Conservation (phyloP, 2,329 filamentous ascomycete genomes). For the Calonectria honghensis region DNA sequence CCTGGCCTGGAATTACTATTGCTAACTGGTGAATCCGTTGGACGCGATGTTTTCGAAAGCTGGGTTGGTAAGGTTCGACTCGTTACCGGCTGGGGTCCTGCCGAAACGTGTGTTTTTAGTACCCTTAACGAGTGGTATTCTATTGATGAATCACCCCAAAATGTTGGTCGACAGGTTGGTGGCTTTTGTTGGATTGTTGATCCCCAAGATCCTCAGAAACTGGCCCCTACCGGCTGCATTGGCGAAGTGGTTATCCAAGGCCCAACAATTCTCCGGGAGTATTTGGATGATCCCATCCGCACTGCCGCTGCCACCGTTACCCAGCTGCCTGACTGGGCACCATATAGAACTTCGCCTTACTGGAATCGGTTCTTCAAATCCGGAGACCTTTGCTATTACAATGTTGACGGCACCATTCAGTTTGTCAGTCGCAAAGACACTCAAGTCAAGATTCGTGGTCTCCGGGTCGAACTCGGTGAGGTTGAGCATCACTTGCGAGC, state of each 20-base stretch:
- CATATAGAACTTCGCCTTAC: neutral
- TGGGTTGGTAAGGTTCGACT: constrained; percentile 14
- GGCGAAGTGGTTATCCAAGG: constrained; percentile 23
- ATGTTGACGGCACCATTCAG: constrained; percentile 9
- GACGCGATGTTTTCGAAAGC: constrained; percentile 11
- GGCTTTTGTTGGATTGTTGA: constrained; percentile 25
- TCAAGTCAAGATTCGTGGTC: constrained; percentile 75
- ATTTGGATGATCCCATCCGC: neutral
- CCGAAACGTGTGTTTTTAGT: constrained; percentile 17
- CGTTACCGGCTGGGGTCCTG: constrained; percentile 23
- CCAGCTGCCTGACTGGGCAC: neutral
- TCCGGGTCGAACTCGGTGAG: constrained; percentile 53
- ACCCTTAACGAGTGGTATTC: constrained; percentile 15
- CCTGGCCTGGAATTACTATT: neutral
- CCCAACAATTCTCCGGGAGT: constrained; percentile 1
- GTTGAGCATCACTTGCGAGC: constrained; percentile 15
- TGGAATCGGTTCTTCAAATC: constrained; percentile 22
- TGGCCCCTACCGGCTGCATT: constrained; percentile 13
- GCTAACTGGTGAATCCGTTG: constrained; percentile 16
- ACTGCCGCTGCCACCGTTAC: constrained; percentile 15
- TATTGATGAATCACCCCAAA: neutral
- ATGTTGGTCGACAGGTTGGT: constrained; percentile 13
- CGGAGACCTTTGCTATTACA: constrained; percentile 21
- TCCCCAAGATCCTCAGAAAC: neutral
- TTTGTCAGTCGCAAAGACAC: constrained; percentile 61